phyloP scores from a whole-genome alignment of 139 green algal genomes.

The Deuterostichococcus epilithicus region DNA sequence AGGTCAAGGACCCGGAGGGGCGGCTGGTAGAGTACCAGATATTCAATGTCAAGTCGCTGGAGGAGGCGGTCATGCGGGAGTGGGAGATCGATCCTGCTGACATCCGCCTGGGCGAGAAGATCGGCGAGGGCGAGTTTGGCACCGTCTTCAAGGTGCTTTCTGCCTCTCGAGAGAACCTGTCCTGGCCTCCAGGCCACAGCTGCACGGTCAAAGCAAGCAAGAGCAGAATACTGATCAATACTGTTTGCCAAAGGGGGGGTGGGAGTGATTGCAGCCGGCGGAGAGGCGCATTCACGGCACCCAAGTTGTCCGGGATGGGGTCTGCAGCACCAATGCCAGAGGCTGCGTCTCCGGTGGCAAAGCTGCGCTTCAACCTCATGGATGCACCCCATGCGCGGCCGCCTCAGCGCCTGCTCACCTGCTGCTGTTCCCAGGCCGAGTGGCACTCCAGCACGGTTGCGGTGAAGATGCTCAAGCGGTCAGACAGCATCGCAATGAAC shows the following conservation, averaged over 20 bases:
- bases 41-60: background rate
- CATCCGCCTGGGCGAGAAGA: constrained; percentile 71
- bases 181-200: too few species aligned
- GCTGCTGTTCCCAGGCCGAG: constrained; percentile 30
- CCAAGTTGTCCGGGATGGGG: too few species aligned
- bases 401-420: background rate
- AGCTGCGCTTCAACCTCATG: too few species aligned
- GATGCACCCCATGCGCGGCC: too few species aligned
- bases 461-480: constrained; percentile 83
- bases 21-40: constrained; percentile 6
- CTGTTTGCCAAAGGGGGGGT: too few species aligned
- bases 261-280: too few species aligned
- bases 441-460: constrained; percentile 81
- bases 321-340: too few species aligned
- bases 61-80: constrained; percentile 56
- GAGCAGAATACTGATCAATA: too few species aligned
- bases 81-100: constrained; percentile 81
- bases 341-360: too few species aligned
- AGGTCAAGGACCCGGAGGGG: background rate
- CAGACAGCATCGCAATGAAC: constrained; percentile 67
- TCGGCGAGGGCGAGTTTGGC: constrained; percentile 81
- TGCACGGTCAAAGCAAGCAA: too few species aligned
- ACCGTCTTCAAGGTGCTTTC: constrained; percentile 63
- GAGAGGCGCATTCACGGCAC: too few species aligned
- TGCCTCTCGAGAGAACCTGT: too few species aligned